These are phyloP conservation scores for Populus nigra DNA, from an alignment of 345 rosid genomes.

Conservation along the genomic window DNA sequence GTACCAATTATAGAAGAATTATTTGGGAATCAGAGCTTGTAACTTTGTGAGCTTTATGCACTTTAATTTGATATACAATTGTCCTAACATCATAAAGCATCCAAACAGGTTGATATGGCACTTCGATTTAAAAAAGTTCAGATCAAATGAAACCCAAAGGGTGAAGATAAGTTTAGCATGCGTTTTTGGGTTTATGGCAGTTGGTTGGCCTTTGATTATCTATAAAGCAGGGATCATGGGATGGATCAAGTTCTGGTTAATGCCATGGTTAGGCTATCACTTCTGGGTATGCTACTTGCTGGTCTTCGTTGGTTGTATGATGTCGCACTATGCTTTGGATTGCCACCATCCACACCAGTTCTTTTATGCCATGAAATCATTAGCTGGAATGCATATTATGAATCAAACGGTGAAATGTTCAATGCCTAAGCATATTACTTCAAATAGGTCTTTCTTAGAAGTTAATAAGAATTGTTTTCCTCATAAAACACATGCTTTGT, in stretches of 20 bases:
- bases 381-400: neutral
- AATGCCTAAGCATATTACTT: neutral
- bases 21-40: neutral
- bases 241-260: slow-evolving; percentile 89
- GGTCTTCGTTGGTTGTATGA: slow-evolving; percentile 6
- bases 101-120: slow-evolving; percentile 73
- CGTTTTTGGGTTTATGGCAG: slow-evolving; percentile 85
- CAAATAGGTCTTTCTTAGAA: neutral
- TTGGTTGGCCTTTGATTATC: slow-evolving; percentile 92
- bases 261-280: slow-evolving; percentile 97
- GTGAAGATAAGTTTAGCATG: slow-evolving; percentile 96
- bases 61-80: neutral
- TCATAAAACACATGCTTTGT: neutral
- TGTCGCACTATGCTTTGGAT: neutral
- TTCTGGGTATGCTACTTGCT: slow-evolving; percentile 61
- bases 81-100: slow-evolving; percentile 15
- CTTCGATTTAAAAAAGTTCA: slow-evolving; percentile 76
- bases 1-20: neutral
- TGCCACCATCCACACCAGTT: neutral
- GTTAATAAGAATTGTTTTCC: neutral
- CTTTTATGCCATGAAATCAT: neutral
- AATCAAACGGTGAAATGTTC: neutral
- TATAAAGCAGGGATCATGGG: slow-evolving; percentile 76
- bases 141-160: slow-evolving; percentile 73
- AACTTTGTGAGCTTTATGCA: neutral